Base-by-base conservation (phyloP, 345 rosid genomes). In the Populus nigra region DNA sequence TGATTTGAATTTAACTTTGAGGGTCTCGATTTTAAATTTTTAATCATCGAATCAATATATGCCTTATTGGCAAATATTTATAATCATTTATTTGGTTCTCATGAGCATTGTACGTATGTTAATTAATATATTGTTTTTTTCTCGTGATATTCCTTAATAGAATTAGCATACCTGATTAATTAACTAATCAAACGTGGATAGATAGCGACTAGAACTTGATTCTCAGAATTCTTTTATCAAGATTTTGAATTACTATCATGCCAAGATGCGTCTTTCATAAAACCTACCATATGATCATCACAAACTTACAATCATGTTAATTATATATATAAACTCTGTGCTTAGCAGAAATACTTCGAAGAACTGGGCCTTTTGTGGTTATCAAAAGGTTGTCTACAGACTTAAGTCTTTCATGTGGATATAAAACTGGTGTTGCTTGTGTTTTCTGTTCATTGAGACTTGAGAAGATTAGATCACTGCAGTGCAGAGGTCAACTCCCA, bases 401-500 rank as follows among this genome's bases (percentile, higher is more conserved):
- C 61, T 22, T 7, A 0, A 22, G 61, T 55, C 59, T 3, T 23
- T 59, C 29, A 23, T 72, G 84, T 66, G 81, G 71, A 36, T 73
- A 76, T 16, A 73, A 75, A 72, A 43, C 59, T 33, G 22, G 76
- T 66, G 49, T 53, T 31, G 74, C 38, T 78, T 73, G 73, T 66
- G 73, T 79, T 67, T 63, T 73, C 59, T 71, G 74, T 17, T 81
- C 50, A 72, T 63, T 75, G 80, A 81, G 77, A 79, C 35, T 65
- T 57, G 82, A 57, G 65, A 76, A 77, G 75, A 23, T 74, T 50
- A 31, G 59, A 81, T 68, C 68, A 74, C 25, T 62, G 69, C 69
- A 53, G 47, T 11, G 77, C 29, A 7, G 76, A 79, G 83, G 88
- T 83, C 88, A 85, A 85, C 86, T 83, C 79, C 79, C 68, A 65